A percentile compares a stretch with the other conserved stretches of the same genome.
These are phyloP conservation scores for Penicillium alfredii DNA, from an alignment of 495 filamentous ascomycete species.

Conservation along the genomic window DNA sequence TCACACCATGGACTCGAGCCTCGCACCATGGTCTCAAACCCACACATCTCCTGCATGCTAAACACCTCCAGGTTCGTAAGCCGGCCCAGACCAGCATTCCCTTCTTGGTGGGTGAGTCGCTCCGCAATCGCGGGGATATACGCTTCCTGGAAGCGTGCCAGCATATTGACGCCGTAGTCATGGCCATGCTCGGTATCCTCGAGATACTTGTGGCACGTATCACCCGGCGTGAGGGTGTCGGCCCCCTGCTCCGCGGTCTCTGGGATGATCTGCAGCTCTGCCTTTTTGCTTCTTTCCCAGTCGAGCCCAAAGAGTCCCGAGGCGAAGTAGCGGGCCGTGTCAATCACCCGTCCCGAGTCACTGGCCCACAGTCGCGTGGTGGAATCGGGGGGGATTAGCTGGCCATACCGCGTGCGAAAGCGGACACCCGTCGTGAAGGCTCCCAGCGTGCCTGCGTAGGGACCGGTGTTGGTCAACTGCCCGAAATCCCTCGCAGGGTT, in stretches of 20 bases:
- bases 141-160: constrained; percentile 39
- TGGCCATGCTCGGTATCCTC: constrained; percentile 43
- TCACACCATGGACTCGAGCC: constrained; percentile 54
- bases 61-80: constrained; percentile 46
- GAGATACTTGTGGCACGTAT: constrained; percentile 50
- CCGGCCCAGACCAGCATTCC: constrained; percentile 32
- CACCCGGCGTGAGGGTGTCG: constrained; percentile 54
- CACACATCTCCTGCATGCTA: constrained; percentile 59
- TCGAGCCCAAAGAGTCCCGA: constrained; percentile 52
- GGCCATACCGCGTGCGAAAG: constrained; percentile 47
- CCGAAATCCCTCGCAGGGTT: constrained; percentile 38
- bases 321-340: constrained; percentile 52
- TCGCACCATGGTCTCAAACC: constrained; percentile 50
- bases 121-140: constrained; percentile 45
- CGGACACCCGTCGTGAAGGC: constrained; percentile 54
- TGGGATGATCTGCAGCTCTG: constrained; percentile 46
- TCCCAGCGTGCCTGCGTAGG: constrained; percentile 49
- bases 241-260: constrained; percentile 44
- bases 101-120: constrained; percentile 36
- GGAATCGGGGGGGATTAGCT: constrained; percentile 29
- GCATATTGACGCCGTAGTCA: constrained; percentile 42
- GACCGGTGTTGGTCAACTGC: constrained; percentile 53
- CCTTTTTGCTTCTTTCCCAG: constrained; percentile 31
- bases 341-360: constrained; percentile 49
- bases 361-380: constrained; percentile 50